Percentiles rank a stretch among this genome's conserved stretches.
Evolutionary conservation across 208 protist species (phyloP).

Genomic region (Acanthamoeba lenticulata): DNA sequence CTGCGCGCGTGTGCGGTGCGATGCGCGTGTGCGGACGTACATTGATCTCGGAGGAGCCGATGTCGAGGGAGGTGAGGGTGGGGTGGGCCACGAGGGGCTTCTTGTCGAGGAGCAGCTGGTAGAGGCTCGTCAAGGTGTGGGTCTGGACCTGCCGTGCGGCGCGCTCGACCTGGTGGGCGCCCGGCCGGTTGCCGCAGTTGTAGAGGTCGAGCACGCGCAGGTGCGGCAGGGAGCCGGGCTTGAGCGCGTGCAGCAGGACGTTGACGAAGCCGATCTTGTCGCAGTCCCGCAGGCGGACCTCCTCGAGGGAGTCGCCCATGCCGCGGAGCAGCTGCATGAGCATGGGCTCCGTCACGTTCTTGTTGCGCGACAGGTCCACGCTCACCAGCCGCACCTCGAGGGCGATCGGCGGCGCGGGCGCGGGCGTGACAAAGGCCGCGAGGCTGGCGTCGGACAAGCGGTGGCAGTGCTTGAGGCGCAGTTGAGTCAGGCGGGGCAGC

Average conservation of each 20-base stretch:
- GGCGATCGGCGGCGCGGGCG: too few species aligned
- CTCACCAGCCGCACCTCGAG: background rate
- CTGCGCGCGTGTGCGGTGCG: background rate
- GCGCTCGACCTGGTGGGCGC: background rate
- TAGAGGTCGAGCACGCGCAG: conserved; percentile 44
- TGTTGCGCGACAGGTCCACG: conserved; percentile 38
- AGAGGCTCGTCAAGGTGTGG: background rate
- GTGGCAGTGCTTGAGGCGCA: conserved; percentile 45
- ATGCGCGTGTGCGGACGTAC: background rate
- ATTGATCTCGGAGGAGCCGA: conserved; percentile 20
- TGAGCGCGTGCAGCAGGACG: background rate
- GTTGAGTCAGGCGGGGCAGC: background rate
- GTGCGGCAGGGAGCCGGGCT: background rate
- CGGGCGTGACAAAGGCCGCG: background rate
- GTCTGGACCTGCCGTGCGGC: background rate
- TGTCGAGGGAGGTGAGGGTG: background rate
- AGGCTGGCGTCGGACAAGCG: background rate
- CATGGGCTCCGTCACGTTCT: conserved; percentile 23
- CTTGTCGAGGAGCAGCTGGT: background rate
- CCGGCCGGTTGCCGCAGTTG: conserved; percentile 42
- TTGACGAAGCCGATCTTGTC: conserved; percentile 18
- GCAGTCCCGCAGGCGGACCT: conserved; percentile 1
- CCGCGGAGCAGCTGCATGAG: conserved; percentile 3
- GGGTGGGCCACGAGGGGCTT: background rate
- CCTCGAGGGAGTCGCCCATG: background rate